phyloP scores from a whole-genome alignment of 31 red algal genomes.

The Asparagopsis taxiformis region DNA sequence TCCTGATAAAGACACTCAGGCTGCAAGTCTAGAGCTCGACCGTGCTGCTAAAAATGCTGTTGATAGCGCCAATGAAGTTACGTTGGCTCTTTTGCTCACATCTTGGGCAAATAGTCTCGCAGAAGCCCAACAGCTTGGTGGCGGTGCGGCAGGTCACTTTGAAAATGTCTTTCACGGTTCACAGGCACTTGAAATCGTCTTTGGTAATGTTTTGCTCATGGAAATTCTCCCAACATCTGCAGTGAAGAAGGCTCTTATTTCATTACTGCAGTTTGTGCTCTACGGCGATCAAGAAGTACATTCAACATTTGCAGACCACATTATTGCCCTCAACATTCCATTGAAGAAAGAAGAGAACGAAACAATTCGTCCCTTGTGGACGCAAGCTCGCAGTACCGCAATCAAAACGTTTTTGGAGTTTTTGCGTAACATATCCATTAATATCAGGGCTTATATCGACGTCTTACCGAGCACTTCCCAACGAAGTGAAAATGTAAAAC shows the following conservation, averaged over 20 bases:
- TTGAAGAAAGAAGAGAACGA: no score
- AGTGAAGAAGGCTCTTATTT: slow-evolving; percentile 15
- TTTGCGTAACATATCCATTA: background rate
- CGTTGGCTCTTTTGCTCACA: slow-evolving; percentile 50
- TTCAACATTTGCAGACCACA: background rate
- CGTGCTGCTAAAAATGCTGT: slow-evolving; percentile 44
- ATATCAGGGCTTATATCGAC: slow-evolving; percentile 18
- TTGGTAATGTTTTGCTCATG: slow-evolving; percentile 6
- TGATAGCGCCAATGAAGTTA: slow-evolving; percentile 47
- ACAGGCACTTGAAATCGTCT: slow-evolving; percentile 7
- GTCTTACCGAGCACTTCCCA: slow-evolving; percentile 9
- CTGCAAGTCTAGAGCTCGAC: slow-evolving; percentile 21
- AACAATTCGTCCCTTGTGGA: no score
- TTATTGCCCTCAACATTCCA: slow-evolving; percentile 6
- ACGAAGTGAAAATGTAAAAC: no score
- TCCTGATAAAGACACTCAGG: background rate
- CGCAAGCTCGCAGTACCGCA: background rate
- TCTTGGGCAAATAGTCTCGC: slow-evolving; percentile 44
- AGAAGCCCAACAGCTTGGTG: slow-evolving; percentile 8
- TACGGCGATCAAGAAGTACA: slow-evolving; percentile 18
- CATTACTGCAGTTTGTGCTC: slow-evolving; percentile 10
- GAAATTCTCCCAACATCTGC: background rate
- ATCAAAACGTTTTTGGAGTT: background rate
- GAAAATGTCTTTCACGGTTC: slow-evolving; percentile 24
- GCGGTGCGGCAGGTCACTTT: slow-evolving; percentile 17